Percentiles rank a stretch among this genome's conserved stretches.
phyloP scores from a whole-genome alignment of 257 asterid species.

The Solanum sparsipilum region DNA sequence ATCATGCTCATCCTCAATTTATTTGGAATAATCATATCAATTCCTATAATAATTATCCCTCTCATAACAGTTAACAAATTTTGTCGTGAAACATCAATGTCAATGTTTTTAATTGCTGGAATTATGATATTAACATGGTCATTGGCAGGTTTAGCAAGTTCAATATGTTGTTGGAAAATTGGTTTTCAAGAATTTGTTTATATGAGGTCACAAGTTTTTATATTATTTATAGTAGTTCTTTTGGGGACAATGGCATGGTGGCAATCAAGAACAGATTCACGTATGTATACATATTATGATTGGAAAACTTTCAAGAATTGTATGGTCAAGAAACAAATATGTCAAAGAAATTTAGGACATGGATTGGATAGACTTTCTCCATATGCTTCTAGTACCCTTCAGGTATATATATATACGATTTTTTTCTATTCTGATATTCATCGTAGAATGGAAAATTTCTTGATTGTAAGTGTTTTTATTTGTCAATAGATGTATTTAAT shows the following conservation, averaged over 20 bases:
- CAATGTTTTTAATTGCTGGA: background rate
- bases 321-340: background rate
- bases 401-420: background rate
- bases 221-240: background rate
- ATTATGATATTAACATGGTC: background rate
- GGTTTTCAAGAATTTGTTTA: background rate
- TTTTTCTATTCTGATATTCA: background rate
- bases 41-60: background rate
- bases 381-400: background rate
- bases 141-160: background rate
- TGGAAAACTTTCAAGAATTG: background rate
- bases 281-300: background rate
- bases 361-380: background rate
- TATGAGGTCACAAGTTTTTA: background rate
- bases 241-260: constrained; percentile 1
- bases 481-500: background rate
- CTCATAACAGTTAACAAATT: background rate
- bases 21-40: background rate
- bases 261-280: background rate
- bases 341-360: background rate
- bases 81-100: background rate
- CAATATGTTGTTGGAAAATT: background rate
- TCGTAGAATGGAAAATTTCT: background rate
- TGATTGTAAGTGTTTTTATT: fast-evolving
- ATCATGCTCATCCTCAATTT: background rate